Conservation (phyloP, 495 filamentous ascomycete species). For the Glonium stellatum region DNA sequence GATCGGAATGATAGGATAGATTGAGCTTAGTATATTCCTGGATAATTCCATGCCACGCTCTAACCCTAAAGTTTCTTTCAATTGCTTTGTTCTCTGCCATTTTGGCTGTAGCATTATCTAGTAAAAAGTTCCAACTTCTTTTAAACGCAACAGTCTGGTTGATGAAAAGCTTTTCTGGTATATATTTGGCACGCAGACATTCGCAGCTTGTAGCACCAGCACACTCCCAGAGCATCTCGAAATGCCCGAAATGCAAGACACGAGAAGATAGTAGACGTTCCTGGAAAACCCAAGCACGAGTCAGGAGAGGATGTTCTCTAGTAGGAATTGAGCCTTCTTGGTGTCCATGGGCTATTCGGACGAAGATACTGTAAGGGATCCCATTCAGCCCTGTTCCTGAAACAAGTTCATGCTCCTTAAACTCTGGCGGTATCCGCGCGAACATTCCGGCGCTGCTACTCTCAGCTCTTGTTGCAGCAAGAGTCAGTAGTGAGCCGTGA, state of each 20-base stretch:
- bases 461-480: slow-evolving; percentile 1
- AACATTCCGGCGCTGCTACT: too few species aligned
- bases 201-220: background rate
- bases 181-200: background rate
- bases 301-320: background rate
- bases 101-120: background rate
- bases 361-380: too few species aligned
- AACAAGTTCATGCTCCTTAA: too few species aligned
- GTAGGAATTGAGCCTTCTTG: too few species aligned
- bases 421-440: too few species aligned
- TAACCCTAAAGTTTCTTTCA: background rate
- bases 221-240: background rate
- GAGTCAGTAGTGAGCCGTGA: slow-evolving; percentile 1
- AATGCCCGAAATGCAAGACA: background rate
- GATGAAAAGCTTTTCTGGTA: background rate
- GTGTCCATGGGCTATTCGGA: too few species aligned
- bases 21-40: background rate
- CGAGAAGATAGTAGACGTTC: background rate
- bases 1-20: background rate
- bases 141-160: background rate
- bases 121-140: background rate
- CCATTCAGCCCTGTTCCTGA: too few species aligned
- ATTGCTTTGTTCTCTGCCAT: background rate
- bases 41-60: background rate
- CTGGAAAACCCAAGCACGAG: background rate